Evolutionary conservation across 148 eudicot genomes (phyloP), one percentile per base, ranked within the genome.

Genomic region (Rhododendron griersonianum): DNA sequence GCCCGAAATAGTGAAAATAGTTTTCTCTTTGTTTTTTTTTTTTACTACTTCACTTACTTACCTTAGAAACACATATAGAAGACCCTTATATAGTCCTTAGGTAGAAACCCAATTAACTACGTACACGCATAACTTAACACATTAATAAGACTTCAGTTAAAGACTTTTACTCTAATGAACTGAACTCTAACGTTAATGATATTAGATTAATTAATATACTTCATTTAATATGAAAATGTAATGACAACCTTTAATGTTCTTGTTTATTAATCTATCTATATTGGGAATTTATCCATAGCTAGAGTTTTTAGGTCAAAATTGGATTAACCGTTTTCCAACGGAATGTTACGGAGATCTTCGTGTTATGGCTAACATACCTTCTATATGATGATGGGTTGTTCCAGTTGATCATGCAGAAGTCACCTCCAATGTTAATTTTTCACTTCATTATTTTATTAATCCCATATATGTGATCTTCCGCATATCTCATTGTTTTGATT

Each of bases 401-500:
- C 11, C 33, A 73, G 50, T 30, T 53, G 11, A 25, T 4, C 18
- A 14, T 23, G 30, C 0, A 15, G 1, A 2, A 30, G 55, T 55
- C 15, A 37, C 80, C 30, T 63, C 61, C 37, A 59, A 59, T 28
- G 73, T 39, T 74, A 5, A 48, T 48, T 59, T 5, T 23, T 83
- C 41, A 25, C 71, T 33, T 65, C 21, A 47, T 83, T 44, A 18
- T 53, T 33, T 47, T 45, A 6, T 44, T 51, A 7, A 10, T 37
- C 39, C 39, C 39, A 30, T 11, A 13, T 47, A 5, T 28, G 33
- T 30, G 11, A 10, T 82, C 76, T 30, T 82, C 11, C 78, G 55
- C 51, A 59, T 63, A 51, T n/a, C 80, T 87, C 84, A 61, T 89
- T 23, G 81, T 85, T 83, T 53, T 83, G 33, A 80, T 37, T 37